Evolutionary conservation across 1,284 basidiomycete genomes (phyloP).

Genomic region (Ceratobasidium sp.): DNA sequence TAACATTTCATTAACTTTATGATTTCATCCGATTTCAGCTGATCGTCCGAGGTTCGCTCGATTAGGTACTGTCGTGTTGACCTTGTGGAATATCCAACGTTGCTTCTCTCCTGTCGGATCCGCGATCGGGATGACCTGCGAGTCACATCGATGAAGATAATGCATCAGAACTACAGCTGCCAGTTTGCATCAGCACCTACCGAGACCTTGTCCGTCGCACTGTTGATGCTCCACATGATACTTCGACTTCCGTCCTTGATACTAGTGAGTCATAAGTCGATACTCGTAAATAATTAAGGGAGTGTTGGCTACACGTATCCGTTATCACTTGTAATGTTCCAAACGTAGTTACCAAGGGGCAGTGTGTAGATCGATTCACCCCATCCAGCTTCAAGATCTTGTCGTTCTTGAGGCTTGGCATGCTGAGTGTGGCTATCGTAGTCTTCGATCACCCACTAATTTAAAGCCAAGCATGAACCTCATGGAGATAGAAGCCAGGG

Average conservation of each 20-base stretch:
- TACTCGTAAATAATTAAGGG: background rate
- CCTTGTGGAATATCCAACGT: background rate
- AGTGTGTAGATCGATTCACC: background rate
- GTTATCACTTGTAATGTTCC: background rate
- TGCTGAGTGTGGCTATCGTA: background rate
- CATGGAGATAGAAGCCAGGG: too few species aligned
- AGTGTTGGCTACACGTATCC: slow-evolving; percentile 2
- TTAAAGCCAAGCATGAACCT: background rate
- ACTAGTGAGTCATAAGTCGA: background rate
- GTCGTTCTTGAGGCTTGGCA: background rate
- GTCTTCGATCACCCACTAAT: slow-evolving; percentile 3
- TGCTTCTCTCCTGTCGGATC: background rate
- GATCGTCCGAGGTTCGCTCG: too few species aligned
- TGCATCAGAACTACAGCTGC: background rate
- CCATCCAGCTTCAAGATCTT: slow-evolving; percentile 9
- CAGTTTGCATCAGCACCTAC: background rate
- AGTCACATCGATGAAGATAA: background rate
- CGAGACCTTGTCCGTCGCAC: background rate
- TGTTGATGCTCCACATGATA: background rate
- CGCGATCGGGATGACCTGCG: background rate
- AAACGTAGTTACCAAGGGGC: background rate
- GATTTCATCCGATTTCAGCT: too few species aligned
- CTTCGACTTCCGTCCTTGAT: slow-evolving; percentile 1
- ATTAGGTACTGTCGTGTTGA: background rate
- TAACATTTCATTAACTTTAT: too few species aligned